Evolutionary conservation across 306 rosid genomes (phyloP).

Genomic region (Cicer yamashitae): DNA sequence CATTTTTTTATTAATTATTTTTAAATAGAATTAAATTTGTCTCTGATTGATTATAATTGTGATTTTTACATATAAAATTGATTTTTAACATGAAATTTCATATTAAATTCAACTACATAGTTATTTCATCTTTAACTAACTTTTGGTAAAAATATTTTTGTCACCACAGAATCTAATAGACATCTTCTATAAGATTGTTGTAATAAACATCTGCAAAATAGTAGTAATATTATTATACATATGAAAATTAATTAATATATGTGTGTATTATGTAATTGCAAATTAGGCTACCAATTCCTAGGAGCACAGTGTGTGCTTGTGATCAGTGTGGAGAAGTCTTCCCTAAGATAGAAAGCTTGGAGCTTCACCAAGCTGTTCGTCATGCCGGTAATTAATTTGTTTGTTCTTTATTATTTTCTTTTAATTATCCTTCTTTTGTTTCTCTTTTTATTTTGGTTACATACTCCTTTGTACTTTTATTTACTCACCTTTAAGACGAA

Average conservation of each 20-base stretch:
- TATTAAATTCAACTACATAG: no score
- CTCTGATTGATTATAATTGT: no score
- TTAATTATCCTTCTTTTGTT: not conserved
- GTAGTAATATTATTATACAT: not conserved
- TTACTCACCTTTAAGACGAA: not conserved
- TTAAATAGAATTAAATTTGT: no score
- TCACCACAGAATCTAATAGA: no score
- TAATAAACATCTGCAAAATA: not conserved
- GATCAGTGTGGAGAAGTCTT: constrained; percentile 93
- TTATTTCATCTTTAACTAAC: no score
- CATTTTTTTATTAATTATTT: no score
- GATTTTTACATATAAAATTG: no score
- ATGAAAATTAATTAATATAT: not conserved
- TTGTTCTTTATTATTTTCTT: not conserved
- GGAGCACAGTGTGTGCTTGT: constrained; percentile 78
- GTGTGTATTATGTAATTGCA: not conserved
- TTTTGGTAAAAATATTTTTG: no score
- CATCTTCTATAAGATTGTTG: no score
- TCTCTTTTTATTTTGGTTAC: not conserved
- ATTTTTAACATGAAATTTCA: no score
- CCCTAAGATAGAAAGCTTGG: constrained; percentile 83
- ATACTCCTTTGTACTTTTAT: not conserved
- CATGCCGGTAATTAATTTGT: constrained; percentile 76
- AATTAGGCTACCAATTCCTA: constrained; percentile 71
- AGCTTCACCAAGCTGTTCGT: constrained; percentile 91